Conservation (phyloP, 129 eudicot genomes). For the Arctium lappa region DNA sequence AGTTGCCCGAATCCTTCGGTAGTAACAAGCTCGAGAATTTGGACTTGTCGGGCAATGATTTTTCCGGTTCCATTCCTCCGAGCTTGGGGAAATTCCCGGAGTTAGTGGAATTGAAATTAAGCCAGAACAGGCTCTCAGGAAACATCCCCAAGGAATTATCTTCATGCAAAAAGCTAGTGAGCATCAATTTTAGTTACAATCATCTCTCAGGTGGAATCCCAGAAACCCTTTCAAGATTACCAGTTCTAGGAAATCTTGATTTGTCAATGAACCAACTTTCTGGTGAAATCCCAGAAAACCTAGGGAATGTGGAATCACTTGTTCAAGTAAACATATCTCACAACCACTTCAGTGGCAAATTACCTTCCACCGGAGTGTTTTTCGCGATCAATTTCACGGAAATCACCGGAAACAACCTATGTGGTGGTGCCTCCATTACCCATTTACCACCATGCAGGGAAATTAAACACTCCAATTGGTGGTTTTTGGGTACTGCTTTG, state of each 20-base stretch:
- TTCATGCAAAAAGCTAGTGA: conserved; percentile 68
- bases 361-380: conserved; percentile 77
- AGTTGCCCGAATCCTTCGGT: conserved; percentile 57
- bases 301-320: conserved; percentile 71
- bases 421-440: conserved; percentile 44
- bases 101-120: conserved; percentile 52
- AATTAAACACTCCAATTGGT: conserved; percentile 24
- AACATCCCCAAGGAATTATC: conserved; percentile 61
- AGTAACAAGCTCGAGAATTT: conserved; percentile 63
- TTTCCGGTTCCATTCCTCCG: conserved; percentile 51
- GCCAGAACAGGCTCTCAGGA: conserved; percentile 50
- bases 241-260: conserved; percentile 77
- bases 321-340: conserved; percentile 69
- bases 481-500: conserved; percentile 34
- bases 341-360: conserved; percentile 58
- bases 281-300: conserved; percentile 52
- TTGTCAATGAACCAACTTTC: conserved; percentile 64
- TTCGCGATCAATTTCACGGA: conserved; percentile 59
- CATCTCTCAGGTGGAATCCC: conserved; percentile 62
- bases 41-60: conserved; percentile 62
- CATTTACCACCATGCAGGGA: conserved; percentile 61
- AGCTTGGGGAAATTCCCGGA: conserved; percentile 46
- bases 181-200: conserved; percentile 62
- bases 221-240: conserved; percentile 46
- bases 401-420: conserved; percentile 58